A percentile compares a stretch with the other conserved stretches of the same genome.
These are phyloP conservation scores for Eucalyptus decipiens DNA, from an alignment of 345 rosid species.

Conservation along the genomic window DNA sequence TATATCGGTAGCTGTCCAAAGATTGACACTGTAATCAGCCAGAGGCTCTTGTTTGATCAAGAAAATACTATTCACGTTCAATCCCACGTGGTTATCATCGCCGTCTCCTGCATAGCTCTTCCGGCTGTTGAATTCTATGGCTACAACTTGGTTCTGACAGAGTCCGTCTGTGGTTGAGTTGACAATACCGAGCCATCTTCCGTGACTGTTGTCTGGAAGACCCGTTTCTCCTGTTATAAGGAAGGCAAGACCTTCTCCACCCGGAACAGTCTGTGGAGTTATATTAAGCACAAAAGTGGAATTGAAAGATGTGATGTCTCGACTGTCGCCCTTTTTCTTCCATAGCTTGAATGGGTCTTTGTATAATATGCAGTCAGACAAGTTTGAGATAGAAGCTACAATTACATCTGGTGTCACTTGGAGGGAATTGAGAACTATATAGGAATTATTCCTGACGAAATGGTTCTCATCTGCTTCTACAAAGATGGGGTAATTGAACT, in stretches of 20 bases:
- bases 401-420: conserved; percentile 47
- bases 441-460: not conserved
- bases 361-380: conserved; percentile 30
- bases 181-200: conserved; percentile 63
- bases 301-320: conserved; percentile 19
- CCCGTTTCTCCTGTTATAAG: conserved; percentile 5
- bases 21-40: conserved; percentile 3
- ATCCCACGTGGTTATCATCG: conserved; percentile 57
- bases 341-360: conserved; percentile 21
- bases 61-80: conserved; percentile 34
- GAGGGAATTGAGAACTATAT: conserved; percentile 11
- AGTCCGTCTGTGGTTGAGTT: conserved; percentile 14
- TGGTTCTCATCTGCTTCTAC: not conserved
- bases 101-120: conserved; percentile 34
- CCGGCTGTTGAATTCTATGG: conserved; percentile 64
- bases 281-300: conserved; percentile 52
- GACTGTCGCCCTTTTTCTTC: not conserved
- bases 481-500: conserved; percentile 24
- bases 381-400: conserved; percentile 3
- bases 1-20: not conserved
- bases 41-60: conserved; percentile 32
- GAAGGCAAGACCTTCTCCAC: conserved; percentile 80
- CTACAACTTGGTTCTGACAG: conserved; percentile 18
- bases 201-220: conserved; percentile 25
- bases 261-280: conserved; percentile 7